Conservation (phyloP, 2,329 filamentous ascomycete genomes). For the Remersonia thermophila region DNA sequence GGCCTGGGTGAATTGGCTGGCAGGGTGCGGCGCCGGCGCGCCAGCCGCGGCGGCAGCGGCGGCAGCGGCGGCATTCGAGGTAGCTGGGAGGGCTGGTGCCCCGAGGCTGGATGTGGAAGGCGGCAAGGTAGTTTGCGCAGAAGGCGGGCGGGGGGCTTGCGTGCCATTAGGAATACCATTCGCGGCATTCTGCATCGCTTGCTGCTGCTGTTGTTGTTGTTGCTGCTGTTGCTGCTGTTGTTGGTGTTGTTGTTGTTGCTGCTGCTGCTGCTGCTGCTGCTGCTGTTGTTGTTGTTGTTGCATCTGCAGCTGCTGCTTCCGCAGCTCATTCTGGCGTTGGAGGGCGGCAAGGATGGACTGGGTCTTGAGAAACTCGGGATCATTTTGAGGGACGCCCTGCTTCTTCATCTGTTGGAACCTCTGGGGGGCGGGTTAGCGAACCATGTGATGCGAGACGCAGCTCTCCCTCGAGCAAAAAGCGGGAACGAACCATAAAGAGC, state of each 20-base stretch:
- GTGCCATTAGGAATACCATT: constrained; percentile 45
- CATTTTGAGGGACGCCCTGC: constrained; percentile 63
- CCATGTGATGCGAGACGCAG: too few relatives aligned
- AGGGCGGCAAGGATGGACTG: constrained; percentile 63
- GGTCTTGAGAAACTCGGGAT: constrained; percentile 79
- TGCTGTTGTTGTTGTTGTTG: constrained; percentile 21
- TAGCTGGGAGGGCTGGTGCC: constrained; percentile 28
- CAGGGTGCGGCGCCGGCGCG: constrained; percentile 17
- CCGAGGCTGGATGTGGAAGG: constrained; percentile 23
- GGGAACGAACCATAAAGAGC: constrained; percentile 47
- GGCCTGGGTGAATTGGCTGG: constrained; percentile 59
- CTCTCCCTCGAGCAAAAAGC: background rate
- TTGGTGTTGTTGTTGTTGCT: too few relatives aligned
- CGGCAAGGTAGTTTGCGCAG: constrained; percentile 24
- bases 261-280: constrained; percentile 29
- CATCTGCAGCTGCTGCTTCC: constrained; percentile 31
- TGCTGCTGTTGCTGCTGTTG: constrained; percentile 33
- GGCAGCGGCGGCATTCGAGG: constrained; percentile 21
- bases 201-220: constrained; percentile 35
- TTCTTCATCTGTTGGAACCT: constrained; percentile 85
- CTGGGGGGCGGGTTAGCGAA: constrained; percentile 34
- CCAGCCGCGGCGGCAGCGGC: constrained; percentile 18
- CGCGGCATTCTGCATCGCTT: constrained; percentile 38
- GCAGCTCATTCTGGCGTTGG: constrained; percentile 51
- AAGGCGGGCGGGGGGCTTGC: constrained; percentile 26